phyloP scores from a whole-genome alignment of 306 rosid genomes.

The Astragalus glycyphyllos region DNA sequence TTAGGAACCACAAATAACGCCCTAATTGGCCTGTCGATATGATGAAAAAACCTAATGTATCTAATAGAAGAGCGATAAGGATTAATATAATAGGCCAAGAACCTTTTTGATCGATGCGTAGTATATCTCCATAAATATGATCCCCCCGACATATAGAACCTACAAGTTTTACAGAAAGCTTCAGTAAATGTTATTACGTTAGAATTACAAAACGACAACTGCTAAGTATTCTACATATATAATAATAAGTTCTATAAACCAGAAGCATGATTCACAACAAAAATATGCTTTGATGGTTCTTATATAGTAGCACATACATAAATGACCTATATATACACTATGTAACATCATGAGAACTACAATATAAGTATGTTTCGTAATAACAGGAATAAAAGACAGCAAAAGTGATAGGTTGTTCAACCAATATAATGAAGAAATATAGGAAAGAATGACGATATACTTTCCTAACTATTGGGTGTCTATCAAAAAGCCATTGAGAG shows the following conservation, averaged over 20 bases:
- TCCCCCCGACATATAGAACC: conserved; percentile 99
- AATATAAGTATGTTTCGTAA: conserved; percentile 20
- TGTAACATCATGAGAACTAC: conserved; percentile 7
- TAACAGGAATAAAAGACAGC: conserved; percentile 24
- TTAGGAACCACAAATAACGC: not conserved
- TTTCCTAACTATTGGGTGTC: too few relatives aligned
- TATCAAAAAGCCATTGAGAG: not conserved
- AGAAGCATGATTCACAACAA: conserved; percentile 4
- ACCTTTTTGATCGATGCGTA: conserved; percentile 97
- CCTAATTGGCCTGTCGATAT: not conserved
- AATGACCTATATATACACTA: conserved; percentile 2
- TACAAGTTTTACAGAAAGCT: conserved; percentile 39
- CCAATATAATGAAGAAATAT: too few relatives aligned
- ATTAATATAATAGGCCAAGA: conserved; percentile 68
- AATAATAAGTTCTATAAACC: not conserved
- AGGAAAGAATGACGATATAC: too few relatives aligned
- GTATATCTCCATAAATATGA: conserved; percentile 96
- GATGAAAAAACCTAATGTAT: conserved; percentile 1
- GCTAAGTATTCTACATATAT: not conserved
- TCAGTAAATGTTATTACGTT: conserved; percentile 10
- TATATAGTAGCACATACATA: conserved; percentile 10
- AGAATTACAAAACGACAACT: conserved; percentile 22
- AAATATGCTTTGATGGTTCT: conserved; percentile 13
- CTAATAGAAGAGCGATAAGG: conserved; percentile 25
- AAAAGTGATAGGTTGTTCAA: not conserved